Base-by-base conservation (phyloP, 176 grass and related monocot species). In the Juncus effusus region DNA sequence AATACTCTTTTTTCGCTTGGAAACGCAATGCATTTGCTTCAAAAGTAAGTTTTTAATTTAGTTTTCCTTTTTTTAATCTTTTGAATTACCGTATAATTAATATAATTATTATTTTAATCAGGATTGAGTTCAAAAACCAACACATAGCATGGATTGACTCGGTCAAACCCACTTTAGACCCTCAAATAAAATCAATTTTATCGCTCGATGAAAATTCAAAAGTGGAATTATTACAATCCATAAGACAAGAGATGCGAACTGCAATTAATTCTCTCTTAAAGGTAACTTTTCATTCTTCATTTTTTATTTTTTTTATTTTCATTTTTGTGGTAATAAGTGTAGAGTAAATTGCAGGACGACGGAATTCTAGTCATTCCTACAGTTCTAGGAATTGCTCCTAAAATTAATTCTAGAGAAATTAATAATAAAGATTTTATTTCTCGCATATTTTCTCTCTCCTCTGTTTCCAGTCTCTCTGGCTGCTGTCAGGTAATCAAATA, bases 391-490 rank as follows among this genome's bases (percentile, higher is more conserved):
- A 74, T 74, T 75, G 88, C 95, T 55, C 95, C 95, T 56, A 99
- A 99, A 76, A 49, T 90, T 69, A 94, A 80, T 35, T 36, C 85
- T 38, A 93, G 75, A 78, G 89, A 94, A 65, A 76, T 99, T 40
- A 82, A 75, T 39, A 93, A 88, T 65, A 74, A 75, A 40, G 80
- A 78, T 72, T 94, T 87, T 76, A 86, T 84, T 67, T 15, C 49
- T 72, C 72, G 76, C 64, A 87, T 73, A 55, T 67, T 83, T 13
- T 82, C 74, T 73, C 80, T 99, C 69, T 59, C 74, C 13, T 74
- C 89, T 80, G 78, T 94, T 84, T 78, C 89, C 76, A 90, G 89
- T 42, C 89, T 99, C 88, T 94, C 95, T 70, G 89, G 95, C 37
- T 94, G 95, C 80, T 99, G 95, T 69, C 89, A 99, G 89, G 95